phyloP scores from a whole-genome alignment of 2,329 filamentous ascomycete genomes.

The Fusarium brevicatenulatum region DNA sequence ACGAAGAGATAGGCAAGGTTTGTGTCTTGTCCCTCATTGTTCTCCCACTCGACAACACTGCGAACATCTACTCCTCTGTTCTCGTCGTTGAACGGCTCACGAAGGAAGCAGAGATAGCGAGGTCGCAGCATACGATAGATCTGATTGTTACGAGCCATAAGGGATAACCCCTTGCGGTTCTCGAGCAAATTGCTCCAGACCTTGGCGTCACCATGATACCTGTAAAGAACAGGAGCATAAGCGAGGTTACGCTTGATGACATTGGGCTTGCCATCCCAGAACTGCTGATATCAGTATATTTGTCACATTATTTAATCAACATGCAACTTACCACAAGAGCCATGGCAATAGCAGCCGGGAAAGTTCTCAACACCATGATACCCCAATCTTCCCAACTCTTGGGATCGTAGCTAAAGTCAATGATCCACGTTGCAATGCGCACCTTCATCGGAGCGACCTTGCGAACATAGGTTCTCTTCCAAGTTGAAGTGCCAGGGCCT shows the following conservation, averaged over 20 bases:
- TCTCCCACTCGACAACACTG: constrained; percentile 39
- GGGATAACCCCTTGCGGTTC: constrained; percentile 37
- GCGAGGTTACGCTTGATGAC: constrained; percentile 20
- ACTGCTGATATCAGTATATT: constrained; percentile 10
- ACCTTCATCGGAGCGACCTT: constrained; percentile 42
- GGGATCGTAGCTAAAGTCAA: constrained; percentile 43
- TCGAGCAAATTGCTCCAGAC: constrained; percentile 45
- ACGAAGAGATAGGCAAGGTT: constrained; percentile 41
- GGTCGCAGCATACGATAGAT: constrained; percentile 39
- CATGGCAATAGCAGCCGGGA: constrained; percentile 43
- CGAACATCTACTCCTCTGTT: constrained; percentile 40
- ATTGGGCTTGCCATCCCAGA: constrained; percentile 38
- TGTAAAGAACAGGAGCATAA: constrained; percentile 42
- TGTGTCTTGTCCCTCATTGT: constrained; percentile 30
- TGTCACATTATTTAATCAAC: fast-evolving
- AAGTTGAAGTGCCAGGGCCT: constrained; percentile 41
- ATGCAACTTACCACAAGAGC: constrained; percentile 32
- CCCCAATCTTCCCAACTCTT: constrained; percentile 43
- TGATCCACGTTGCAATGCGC: constrained; percentile 43
- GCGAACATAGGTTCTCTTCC: constrained; percentile 43
- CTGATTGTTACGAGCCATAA: constrained; percentile 38
- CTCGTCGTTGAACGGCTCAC: constrained; percentile 37
- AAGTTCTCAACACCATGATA: constrained; percentile 38
- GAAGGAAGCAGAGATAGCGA: constrained; percentile 42
- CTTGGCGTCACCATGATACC: constrained; percentile 39